phyloP scores from a whole-genome alignment of 331 rosid species.

The Telfairia occidentalis region DNA sequence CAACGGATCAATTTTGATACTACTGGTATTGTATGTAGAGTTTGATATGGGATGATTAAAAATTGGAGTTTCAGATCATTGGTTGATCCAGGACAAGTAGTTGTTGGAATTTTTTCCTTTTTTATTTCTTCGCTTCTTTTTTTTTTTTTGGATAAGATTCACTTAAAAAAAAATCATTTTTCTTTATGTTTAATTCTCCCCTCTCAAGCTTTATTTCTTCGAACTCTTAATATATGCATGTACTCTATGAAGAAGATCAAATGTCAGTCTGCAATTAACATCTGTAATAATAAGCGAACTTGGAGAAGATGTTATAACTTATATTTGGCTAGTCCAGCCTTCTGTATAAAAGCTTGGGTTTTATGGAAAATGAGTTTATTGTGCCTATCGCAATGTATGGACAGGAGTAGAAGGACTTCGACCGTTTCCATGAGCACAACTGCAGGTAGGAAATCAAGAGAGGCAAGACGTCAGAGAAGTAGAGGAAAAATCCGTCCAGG shows the following conservation, averaged over 20 bases:
- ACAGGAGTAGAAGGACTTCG: slow-evolving; percentile 64
- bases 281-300: background rate
- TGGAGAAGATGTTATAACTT: background rate
- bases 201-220: background rate
- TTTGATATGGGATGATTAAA: background rate
- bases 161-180: background rate
- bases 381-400: slow-evolving; percentile 22
- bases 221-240: background rate
- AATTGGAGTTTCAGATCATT: background rate
- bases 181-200: background rate
- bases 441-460: slow-evolving; percentile 76
- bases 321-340: background rate
- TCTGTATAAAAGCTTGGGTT: background rate
- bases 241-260: background rate
- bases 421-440: slow-evolving; percentile 48
- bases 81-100: background rate
- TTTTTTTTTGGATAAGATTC: too few relatives aligned
- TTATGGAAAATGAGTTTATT: slow-evolving; percentile 9
- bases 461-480: slow-evolving; percentile 69
- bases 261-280: background rate
- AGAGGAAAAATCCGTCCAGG: slow-evolving; percentile 97
- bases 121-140: background rate
- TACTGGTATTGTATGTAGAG: background rate
- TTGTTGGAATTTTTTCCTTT: background rate
- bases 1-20: background rate